Percentiles rank a stretch among this genome's conserved stretches.
Conservation (phyloP, 1,284 basidiomycete species). For the Lignosus rhinocerotis region DNA sequence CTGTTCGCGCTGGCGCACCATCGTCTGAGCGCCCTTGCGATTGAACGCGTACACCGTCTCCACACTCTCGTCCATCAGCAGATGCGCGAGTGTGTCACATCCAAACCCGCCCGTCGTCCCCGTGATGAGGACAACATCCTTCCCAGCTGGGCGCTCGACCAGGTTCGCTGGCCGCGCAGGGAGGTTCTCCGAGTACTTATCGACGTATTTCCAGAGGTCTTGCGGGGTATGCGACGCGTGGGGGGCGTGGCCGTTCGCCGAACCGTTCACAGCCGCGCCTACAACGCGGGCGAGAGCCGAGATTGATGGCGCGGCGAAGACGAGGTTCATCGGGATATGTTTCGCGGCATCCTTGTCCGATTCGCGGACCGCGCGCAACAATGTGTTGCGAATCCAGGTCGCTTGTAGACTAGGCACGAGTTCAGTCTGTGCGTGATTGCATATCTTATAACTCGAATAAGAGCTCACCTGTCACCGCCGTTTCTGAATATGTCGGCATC, state of each 20-base stretch:
- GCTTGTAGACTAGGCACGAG: constrained; percentile 34
- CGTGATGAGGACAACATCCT: constrained; percentile 30
- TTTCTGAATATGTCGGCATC: constrained; percentile 41
- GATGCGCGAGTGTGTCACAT: constrained; percentile 25
- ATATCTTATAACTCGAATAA: background rate
- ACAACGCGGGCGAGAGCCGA: constrained; percentile 29
- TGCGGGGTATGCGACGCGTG: constrained; percentile 14
- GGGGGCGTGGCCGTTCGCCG: constrained; percentile 25
- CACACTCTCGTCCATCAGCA: constrained; percentile 22
- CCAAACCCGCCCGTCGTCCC: constrained; percentile 32
- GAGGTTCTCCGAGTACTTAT: constrained; percentile 20
- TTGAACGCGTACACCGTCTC: constrained; percentile 30
- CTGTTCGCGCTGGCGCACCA: constrained; percentile 32
- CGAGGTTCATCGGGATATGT: constrained; percentile 33
- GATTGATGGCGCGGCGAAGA: constrained; percentile 40
- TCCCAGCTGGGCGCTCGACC: constrained; percentile 1
- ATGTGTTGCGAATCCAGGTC: constrained; percentile 42
- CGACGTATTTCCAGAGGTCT: constrained; percentile 15
- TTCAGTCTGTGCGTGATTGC: too few species aligned
- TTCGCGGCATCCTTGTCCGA: constrained; percentile 25
- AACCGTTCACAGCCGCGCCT: constrained; percentile 3
- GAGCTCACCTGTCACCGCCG: constrained; percentile 42
- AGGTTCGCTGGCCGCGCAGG: constrained; percentile 13
- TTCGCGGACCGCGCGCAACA: constrained; percentile 36
- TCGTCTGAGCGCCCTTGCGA: constrained; percentile 13